A percentile compares a stretch with the other conserved stretches of the same genome.
Conservation (phyloP, 441 rosid species). For the Biscutella auriculata region DNA sequence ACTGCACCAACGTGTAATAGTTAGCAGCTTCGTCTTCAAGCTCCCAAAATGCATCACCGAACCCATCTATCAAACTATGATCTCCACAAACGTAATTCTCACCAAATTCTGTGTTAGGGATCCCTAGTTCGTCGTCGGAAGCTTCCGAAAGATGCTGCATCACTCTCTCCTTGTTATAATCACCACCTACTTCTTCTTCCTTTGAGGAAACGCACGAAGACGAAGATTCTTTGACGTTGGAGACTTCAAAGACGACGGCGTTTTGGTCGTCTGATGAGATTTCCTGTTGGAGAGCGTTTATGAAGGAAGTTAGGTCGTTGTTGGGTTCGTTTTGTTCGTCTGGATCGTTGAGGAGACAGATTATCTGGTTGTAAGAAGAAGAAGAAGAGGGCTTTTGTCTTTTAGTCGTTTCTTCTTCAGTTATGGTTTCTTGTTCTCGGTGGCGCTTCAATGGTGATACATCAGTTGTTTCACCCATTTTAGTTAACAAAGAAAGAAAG, state of each 20-base stretch:
- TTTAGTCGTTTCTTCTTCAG: slow-evolving; percentile 30
- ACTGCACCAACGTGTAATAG: slow-evolving; percentile 56
- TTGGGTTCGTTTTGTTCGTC: slow-evolving; percentile 36
- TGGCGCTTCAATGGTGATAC: slow-evolving; percentile 31
- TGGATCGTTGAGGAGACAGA: slow-evolving; percentile 46
- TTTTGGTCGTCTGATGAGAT: slow-evolving; percentile 26
- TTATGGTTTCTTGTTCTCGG: slow-evolving; percentile 28
- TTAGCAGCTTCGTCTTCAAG: slow-evolving; percentile 69
- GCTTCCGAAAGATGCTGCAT: slow-evolving; percentile 72
- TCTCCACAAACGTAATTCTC: slow-evolving; percentile 14
- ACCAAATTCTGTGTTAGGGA: slow-evolving; percentile 35
- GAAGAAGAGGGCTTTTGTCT: slow-evolving; percentile 22
- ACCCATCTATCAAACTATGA: slow-evolving; percentile 22
- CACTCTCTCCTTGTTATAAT: slow-evolving; percentile 30
- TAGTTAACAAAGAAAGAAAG: not conserved
- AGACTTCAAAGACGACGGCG: not conserved
- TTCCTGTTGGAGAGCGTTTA: slow-evolving; percentile 47
- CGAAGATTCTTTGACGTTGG: slow-evolving; percentile 17
- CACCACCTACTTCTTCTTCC: slow-evolving; percentile 25
- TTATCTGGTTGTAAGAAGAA: slow-evolving; percentile 29
- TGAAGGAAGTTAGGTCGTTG: slow-evolving; percentile 39
- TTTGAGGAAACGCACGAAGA: slow-evolving; percentile 17
- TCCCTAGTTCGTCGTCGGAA: slow-evolving; percentile 78
- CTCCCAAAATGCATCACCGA: slow-evolving; percentile 57
- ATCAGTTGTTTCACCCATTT: slow-evolving; percentile 11